Conservation (phyloP, 2,329 filamentous ascomycete species). For the Aureobasidium sp. region DNA sequence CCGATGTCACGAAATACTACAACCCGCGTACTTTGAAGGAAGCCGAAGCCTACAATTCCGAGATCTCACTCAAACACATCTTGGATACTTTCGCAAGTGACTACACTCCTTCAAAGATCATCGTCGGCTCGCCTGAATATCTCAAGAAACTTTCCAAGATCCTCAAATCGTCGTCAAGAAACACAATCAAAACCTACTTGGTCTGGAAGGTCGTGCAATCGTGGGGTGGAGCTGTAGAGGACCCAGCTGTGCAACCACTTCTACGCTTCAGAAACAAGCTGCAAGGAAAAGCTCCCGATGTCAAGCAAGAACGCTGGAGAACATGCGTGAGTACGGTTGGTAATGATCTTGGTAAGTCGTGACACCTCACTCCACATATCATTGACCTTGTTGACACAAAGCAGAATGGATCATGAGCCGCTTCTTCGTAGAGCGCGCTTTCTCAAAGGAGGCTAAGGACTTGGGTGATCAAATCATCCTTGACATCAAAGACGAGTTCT, state of each 20-base stretch:
- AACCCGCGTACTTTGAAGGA: slow-evolving; percentile 68
- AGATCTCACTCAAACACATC: slow-evolving; percentile 44
- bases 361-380: too few relatives aligned
- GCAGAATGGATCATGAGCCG: slow-evolving; percentile 70
- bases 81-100: slow-evolving; percentile 10
- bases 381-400: background rate
- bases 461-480: slow-evolving; percentile 75
- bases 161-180: slow-evolving; percentile 58
- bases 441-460: slow-evolving; percentile 70
- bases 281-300: slow-evolving; percentile 64
- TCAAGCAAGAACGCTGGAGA: slow-evolving; percentile 71
- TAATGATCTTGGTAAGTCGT: slow-evolving; percentile 51
- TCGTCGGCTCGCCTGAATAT: slow-evolving; percentile 67
- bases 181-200: slow-evolving; percentile 68
- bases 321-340: slow-evolving; percentile 68
- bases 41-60: slow-evolving; percentile 45
- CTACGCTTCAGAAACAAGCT: slow-evolving; percentile 67
- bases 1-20: slow-evolving; percentile 73
- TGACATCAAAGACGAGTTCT: slow-evolving; percentile 74
- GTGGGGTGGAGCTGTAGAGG: slow-evolving; percentile 62
- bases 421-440: slow-evolving; percentile 75
- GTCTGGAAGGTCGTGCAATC: slow-evolving; percentile 68
- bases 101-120: slow-evolving; percentile 50
- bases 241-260: slow-evolving; percentile 66
- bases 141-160: slow-evolving; percentile 64